Base-by-base conservation (phyloP, 768 basidiomycete genomes). In the Termitomyces sp. region DNA sequence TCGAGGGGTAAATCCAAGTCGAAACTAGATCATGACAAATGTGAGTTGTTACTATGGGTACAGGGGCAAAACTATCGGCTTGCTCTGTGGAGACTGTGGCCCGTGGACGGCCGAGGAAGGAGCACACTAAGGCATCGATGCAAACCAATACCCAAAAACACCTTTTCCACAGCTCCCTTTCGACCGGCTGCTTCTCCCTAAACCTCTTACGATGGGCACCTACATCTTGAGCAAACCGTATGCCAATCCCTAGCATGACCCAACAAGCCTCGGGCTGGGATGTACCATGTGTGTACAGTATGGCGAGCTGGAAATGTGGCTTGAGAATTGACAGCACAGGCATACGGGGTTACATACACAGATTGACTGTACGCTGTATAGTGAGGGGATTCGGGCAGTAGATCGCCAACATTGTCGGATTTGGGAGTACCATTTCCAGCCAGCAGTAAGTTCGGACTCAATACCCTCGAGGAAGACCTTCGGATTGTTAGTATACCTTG, bases 321-420 rank as follows among this genome's bases (percentile, higher is more conserved):
- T 17, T 28, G 15, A 54, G 21, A 14, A 15, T 26, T n/a, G 26
- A 41, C 9, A 19, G n/a, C n/a, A 32, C 21, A 37, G 22, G 2
- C 5, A 26, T 15, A 5, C 70, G 5, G 68, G 44, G 46, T 3
- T n/a, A 64, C 79, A 55, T 64, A 85, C 84, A 62, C 77, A 75
- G 62, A 82, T 83, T 21, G 76, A 76, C 65, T 95, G 91, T 22
- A 95, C 69, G 61, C 90, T 88, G 64, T 83, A 82, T 51, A 93
- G 62, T 5, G 77, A 72, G 2, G 86, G 80, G 12, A 78, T 76
- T 0, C 80, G 74, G 19, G 86, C 73, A 34, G 88, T 68, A 0
- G 75, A 77, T 64, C 79, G 80, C 56, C 81, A 77, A 51, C 85
- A 75, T 56, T 81, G 74, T 51, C 85, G 79, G 5, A 90, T 79